phyloP scores from a whole-genome alignment of 2,329 filamentous ascomycete genomes.

The Aspergillus ochraceoroseus region DNA sequence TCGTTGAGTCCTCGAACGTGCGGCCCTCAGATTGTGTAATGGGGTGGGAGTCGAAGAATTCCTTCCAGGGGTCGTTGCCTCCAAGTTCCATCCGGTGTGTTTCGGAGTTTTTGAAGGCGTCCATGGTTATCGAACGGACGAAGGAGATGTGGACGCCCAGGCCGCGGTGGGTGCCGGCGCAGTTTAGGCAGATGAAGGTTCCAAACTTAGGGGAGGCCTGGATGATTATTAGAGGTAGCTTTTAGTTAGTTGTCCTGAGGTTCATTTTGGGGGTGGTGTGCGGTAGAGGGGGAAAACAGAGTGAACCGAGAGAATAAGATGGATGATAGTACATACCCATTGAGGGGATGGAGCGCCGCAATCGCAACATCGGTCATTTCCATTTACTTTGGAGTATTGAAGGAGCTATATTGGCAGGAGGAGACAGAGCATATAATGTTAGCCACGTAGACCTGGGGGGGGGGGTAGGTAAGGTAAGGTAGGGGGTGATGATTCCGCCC shows the following conservation, averaged over 20 bases:
- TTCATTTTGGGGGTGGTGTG: too few species aligned
- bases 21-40: slow-evolving; percentile 63
- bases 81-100: slow-evolving; percentile 90
- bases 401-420: slow-evolving; percentile 59
- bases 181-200: slow-evolving; percentile 96
- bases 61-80: slow-evolving; percentile 80
- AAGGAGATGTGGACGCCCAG: slow-evolving; percentile 98
- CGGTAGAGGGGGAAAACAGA: too few species aligned
- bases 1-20: slow-evolving; percentile 79
- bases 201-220: slow-evolving; percentile 87
- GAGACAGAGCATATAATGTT: slow-evolving; percentile 9
- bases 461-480: too few species aligned
- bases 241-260: too few species aligned
- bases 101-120: slow-evolving; percentile 90
- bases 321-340: slow-evolving; percentile 62
- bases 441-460: slow-evolving; percentile 7
- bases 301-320: slow-evolving; percentile 10
- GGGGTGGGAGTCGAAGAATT: slow-evolving; percentile 74
- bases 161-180: slow-evolving; percentile 88
- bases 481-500: background rate
- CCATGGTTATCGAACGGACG: slow-evolving; percentile 96
- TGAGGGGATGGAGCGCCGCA: slow-evolving; percentile 93
- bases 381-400: slow-evolving; percentile 81
- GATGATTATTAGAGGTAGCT: too few species aligned
- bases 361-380: slow-evolving; percentile 89